phyloP scores from a whole-genome alignment of 2,329 filamentous ascomycete species.

The Hysterium pulicare region DNA sequence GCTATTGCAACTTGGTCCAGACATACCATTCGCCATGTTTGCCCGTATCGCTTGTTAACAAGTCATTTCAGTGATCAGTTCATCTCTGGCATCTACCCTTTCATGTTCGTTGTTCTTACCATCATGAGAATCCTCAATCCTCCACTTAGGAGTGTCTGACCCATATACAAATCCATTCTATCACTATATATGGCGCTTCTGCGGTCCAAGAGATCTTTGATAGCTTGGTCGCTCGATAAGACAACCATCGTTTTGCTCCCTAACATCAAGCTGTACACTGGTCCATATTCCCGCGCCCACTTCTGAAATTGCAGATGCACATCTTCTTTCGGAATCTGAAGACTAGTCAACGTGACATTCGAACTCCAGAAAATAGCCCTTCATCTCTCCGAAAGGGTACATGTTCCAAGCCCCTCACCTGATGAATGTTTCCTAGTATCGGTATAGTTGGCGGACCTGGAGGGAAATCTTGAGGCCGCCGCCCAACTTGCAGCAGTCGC shows the following conservation, averaged over 20 bases:
- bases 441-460: conserved; percentile 3
- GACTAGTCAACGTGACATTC: no score
- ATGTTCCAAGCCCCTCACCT: no score
- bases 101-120: not conserved
- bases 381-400: no score
- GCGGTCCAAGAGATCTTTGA: conserved; percentile 1
- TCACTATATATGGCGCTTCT: not conserved
- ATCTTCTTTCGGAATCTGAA: conserved; percentile 1
- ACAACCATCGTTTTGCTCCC: not conserved
- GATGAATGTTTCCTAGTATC: conserved; percentile 1
- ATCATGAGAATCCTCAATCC: not conserved
- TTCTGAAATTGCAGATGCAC: conserved; percentile 2
- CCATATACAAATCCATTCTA: not conserved
- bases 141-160: not conserved
- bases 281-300: conserved; percentile 3
- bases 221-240: not conserved
- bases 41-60: no score
- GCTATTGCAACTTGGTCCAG: not conserved
- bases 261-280: not conserved
- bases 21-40: not conserved
- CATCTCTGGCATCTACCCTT: no score
- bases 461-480: conserved; percentile 1
- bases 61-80: not conserved
- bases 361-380: no score
- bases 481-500: not conserved